Evolutionary conservation across 331 rosid species (phyloP), one percentile per base, ranked within the genome.

Genomic region (Phaseolus coccineus): DNA sequence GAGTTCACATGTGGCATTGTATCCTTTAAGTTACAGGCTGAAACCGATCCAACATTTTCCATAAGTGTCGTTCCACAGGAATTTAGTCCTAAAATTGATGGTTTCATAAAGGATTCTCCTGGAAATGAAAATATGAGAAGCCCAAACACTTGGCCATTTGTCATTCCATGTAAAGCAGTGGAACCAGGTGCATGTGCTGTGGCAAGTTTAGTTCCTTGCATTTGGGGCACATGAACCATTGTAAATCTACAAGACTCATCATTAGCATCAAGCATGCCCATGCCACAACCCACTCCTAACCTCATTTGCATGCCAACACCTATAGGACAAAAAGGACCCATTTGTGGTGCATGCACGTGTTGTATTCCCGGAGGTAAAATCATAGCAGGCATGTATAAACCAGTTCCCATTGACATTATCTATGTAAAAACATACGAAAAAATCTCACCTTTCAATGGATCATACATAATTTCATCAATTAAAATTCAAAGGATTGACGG

Each of bases 331-430:
- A 87, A 91, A 28, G 92, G 87, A 80, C 89, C 83, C 90, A 94
- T 76, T 35, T 69, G 90, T 22, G 91, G 85, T 51, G 89, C 82
- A 52, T 86, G 86, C 93, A 91, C 83, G 80, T 87, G 93, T 53
- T 85, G 97, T 88, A 94, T 87, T 87, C 90, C 98, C 15, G 85
- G 51, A 10, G 91, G 89, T 86, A 91, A 78, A 93, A 91, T 90
- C 97, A 92, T 84, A 14, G 87, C 81, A 44, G 95, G 90, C 97
- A 89, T 86, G 82, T 82, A 95, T 65, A 91, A 86, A 83, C 93
- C 91, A 50, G 90, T 83, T 84, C 97, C 97, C 97, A 95, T 92
- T 7, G 98, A 95, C 98, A 95, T 95, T 24, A 91, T 84, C 98
- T 95, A 91, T 73, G 65, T 59, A 6, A 74, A 69, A 77, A 51